Conservation (phyloP, 495 filamentous ascomycete genomes). For the Trichoderma gamsii region DNA sequence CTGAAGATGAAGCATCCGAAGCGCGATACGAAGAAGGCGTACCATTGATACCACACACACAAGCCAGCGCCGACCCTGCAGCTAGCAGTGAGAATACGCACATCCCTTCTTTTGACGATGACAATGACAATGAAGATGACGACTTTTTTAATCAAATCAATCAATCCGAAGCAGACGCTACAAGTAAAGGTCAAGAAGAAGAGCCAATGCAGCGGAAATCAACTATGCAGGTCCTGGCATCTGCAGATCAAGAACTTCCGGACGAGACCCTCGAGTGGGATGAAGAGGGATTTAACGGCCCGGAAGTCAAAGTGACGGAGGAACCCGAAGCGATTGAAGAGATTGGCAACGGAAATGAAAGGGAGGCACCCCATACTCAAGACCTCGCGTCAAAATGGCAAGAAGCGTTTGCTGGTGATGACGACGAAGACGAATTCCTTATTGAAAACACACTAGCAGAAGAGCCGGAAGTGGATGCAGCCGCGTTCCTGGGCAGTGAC, state of each 20-base stretch:
- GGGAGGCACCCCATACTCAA: conserved; percentile 12
- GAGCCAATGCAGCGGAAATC: conserved; percentile 50
- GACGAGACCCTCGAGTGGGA: conserved; percentile 18
- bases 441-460: conserved; percentile 32
- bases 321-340: not conserved
- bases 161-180: conserved; percentile 16
- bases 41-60: conserved; percentile 42
- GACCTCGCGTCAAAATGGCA: conserved; percentile 80
- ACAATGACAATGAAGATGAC: conserved; percentile 34
- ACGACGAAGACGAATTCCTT: conserved; percentile 61
- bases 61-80: conserved; percentile 19
- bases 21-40: conserved; percentile 56
- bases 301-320: not conserved
- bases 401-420: conserved; percentile 71
- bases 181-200: conserved; percentile 19
- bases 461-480: conserved; percentile 42
- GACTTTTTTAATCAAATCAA: conserved; percentile 47
- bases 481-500: conserved; percentile 60
- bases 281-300: not conserved
- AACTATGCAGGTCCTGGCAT: conserved; percentile 49
- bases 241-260: conserved; percentile 22
- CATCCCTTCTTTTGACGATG: conserved; percentile 35
- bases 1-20: conserved; percentile 33
- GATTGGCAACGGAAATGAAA: not conserved
- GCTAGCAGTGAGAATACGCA: conserved; percentile 17